phyloP scores from a whole-genome alignment of 495 filamentous ascomycete genomes.

The Penicillium herquei region DNA sequence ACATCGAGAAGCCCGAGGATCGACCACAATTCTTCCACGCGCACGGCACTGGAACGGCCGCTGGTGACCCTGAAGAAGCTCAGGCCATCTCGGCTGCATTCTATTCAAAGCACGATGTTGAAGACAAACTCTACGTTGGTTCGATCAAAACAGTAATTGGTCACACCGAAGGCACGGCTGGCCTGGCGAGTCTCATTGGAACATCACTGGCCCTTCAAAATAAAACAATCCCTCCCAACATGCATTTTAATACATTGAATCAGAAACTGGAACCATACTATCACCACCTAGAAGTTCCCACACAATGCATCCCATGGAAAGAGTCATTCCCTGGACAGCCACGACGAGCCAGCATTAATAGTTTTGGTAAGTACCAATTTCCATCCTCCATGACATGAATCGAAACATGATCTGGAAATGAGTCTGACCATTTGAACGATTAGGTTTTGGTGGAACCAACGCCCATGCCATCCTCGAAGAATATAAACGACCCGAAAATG shows the following conservation, averaged over 20 bases:
- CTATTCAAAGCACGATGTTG: neutral
- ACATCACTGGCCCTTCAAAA: constrained; percentile 47
- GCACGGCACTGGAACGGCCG: constrained; percentile 55
- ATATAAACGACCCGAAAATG: constrained; percentile 1
- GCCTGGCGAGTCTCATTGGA: constrained; percentile 58
- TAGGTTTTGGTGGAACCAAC: neutral
- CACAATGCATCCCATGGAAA: constrained; percentile 4
- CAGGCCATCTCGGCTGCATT: constrained; percentile 20
- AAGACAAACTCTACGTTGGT: constrained; percentile 11
- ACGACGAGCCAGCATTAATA: constrained; percentile 32
- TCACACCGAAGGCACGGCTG: constrained; percentile 52
- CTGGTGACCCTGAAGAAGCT: constrained; percentile 62
- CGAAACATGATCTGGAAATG: too few relatives aligned
- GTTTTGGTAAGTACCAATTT: neutral
- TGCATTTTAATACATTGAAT: constrained; percentile 49
- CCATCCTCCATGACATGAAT: too few relatives aligned
- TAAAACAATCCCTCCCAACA: constrained; percentile 49
- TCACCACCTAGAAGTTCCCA: constrained; percentile 42
- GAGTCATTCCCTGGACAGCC: constrained; percentile 4
- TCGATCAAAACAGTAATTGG: constrained; percentile 1
- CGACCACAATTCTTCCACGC: constrained; percentile 24
- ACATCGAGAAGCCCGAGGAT: constrained; percentile 8
- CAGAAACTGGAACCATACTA: constrained; percentile 43
- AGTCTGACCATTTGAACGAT: too few relatives aligned
- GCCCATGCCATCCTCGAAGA: neutral